Evolutionary conservation across 2,329 filamentous ascomycete genomes (phyloP).

Genomic region (Diaporthe caulivora): DNA sequence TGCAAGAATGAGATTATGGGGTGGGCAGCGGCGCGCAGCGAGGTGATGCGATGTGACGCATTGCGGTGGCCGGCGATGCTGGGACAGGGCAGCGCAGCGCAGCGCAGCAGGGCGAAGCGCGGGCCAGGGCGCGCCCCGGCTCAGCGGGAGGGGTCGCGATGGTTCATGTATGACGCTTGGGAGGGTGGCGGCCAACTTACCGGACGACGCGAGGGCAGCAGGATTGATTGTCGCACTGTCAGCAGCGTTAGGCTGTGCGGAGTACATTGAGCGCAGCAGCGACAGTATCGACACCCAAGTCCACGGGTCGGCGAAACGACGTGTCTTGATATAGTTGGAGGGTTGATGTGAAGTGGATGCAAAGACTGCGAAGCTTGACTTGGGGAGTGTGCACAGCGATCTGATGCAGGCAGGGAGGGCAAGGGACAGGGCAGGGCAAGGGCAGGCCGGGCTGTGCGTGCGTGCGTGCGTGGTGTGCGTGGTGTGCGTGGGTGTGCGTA

Average conservation of each 20-base stretch:
- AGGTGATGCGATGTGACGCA: slow-evolving; percentile 27
- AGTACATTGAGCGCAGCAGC: slow-evolving; percentile 66
- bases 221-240: slow-evolving; percentile 93
- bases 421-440: slow-evolving; percentile 30
- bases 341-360: slow-evolving; percentile 50
- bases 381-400: slow-evolving; percentile 52
- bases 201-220: slow-evolving; percentile 83
- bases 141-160: slow-evolving; percentile 40
- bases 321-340: slow-evolving; percentile 73
- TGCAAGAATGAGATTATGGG: neutral
- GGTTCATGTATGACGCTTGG: slow-evolving; percentile 40
- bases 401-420: slow-evolving; percentile 54
- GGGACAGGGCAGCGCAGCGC: slow-evolving; percentile 22
- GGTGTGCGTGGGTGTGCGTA: slow-evolving; percentile 54
- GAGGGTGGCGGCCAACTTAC: slow-evolving; percentile 62
- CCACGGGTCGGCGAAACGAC: slow-evolving; percentile 65
- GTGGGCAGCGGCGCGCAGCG: slow-evolving; percentile 13
- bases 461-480: slow-evolving; percentile 44
- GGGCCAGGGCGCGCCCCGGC: slow-evolving; percentile 37
- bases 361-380: slow-evolving; percentile 47
- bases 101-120: slow-evolving; percentile 31
- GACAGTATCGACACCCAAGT: slow-evolving; percentile 51
- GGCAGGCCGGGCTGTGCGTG: slow-evolving; percentile 55
- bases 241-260: slow-evolving; percentile 78
- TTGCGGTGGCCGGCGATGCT: slow-evolving; percentile 26